Evolutionary conservation across 2,329 filamentous ascomycete genomes (phyloP).

Genomic region (Ilyonectria destructans): DNA sequence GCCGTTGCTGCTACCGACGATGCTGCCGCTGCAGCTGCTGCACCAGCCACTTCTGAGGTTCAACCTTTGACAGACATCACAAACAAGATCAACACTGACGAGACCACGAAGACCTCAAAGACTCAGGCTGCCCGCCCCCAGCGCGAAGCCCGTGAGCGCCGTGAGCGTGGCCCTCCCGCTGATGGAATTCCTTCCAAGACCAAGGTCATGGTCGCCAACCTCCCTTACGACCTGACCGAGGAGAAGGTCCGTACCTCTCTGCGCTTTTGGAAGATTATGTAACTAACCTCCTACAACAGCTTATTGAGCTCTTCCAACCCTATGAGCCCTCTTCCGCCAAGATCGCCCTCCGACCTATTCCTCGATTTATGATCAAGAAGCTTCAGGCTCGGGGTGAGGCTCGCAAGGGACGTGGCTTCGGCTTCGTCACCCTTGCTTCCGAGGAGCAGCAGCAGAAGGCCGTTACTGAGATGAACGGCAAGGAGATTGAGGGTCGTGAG

Average conservation of each 20-base stretch:
- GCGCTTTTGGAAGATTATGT: not conserved
- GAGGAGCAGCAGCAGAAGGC: constrained; percentile 99
- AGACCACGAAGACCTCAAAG: constrained; percentile 73
- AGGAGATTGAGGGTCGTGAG: constrained; percentile 98
- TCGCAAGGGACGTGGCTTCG: constrained; percentile 99
- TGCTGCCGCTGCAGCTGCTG: constrained; percentile 60
- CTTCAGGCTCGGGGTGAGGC: constrained; percentile 97
- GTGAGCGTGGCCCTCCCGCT: constrained; percentile 94
- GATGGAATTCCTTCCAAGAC: constrained; percentile 99
- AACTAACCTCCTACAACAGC: constrained; percentile 68
- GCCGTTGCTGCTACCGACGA: constrained; percentile 62
- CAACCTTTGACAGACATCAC: constrained; percentile 75
- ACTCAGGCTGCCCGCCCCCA: constrained; percentile 66
- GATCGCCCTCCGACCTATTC: constrained; percentile 98
- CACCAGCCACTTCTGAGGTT: constrained; percentile 67
- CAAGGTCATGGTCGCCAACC: constrained; percentile 99
- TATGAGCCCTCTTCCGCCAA: constrained; percentile 96
- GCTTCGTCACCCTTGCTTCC: constrained; percentile 95
- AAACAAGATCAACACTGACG: constrained; percentile 71
- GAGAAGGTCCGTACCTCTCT: constrained; percentile 80
- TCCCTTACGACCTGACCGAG: constrained; percentile 97
- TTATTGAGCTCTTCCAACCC: constrained; percentile 95
- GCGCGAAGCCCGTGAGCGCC: constrained; percentile 70
- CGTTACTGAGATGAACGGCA: constrained; percentile 98
- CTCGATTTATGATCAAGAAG: constrained; percentile 99